A percentile compares a stretch with the other conserved stretches of the same genome.
Conservation (phyloP, 2,329 filamentous ascomycete species). For the Phyllosticta citriasiana region DNA sequence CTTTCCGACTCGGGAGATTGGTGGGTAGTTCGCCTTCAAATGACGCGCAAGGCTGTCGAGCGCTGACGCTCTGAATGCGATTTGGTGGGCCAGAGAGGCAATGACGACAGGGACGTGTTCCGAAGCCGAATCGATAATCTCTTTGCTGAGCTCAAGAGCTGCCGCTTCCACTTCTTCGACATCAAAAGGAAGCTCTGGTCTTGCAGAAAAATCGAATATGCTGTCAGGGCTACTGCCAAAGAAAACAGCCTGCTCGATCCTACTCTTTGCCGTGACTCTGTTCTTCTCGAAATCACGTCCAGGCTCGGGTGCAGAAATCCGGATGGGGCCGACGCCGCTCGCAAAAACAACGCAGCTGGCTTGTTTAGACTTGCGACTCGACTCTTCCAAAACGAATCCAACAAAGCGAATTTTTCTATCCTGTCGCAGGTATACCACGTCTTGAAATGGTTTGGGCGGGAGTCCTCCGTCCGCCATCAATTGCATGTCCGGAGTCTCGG, state of each 20-base stretch:
- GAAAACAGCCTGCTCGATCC: slow-evolving; percentile 90
- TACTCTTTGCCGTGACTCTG: slow-evolving; percentile 69
- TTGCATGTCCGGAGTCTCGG: slow-evolving; percentile 67
- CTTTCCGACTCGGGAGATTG: slow-evolving; percentile 56
- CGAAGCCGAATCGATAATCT: slow-evolving; percentile 70
- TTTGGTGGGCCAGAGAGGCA: slow-evolving; percentile 70
- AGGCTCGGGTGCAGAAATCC: slow-evolving; percentile 44
- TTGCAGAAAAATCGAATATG: slow-evolving; percentile 73
- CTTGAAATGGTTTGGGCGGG: slow-evolving; percentile 57
- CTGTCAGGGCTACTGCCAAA: slow-evolving; percentile 75
- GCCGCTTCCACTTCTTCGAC: slow-evolving; percentile 64
- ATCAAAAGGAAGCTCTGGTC: slow-evolving; percentile 56
- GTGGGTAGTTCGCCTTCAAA: slow-evolving; percentile 52
- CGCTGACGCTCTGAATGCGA: slow-evolving; percentile 62
- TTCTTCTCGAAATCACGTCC: slow-evolving; percentile 31
- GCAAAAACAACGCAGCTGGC: slow-evolving; percentile 44
- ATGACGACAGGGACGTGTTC: slow-evolving; percentile 29
- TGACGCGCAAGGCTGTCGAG: slow-evolving; percentile 66
- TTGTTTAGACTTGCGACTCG: slow-evolving; percentile 26
- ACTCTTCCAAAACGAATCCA: slow-evolving; percentile 39
- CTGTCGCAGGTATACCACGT: slow-evolving; percentile 67
- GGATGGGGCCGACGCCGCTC: slow-evolving; percentile 47
- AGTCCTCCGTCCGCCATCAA: slow-evolving; percentile 41
- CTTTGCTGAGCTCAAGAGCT: slow-evolving; percentile 66
- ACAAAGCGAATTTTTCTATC: slow-evolving; percentile 40